Percentiles rank a stretch among this genome's conserved stretches.
Evolutionary conservation across 495 filamentous ascomycete genomes (phyloP).

Genomic region (Penicillium samsonianum): DNA sequence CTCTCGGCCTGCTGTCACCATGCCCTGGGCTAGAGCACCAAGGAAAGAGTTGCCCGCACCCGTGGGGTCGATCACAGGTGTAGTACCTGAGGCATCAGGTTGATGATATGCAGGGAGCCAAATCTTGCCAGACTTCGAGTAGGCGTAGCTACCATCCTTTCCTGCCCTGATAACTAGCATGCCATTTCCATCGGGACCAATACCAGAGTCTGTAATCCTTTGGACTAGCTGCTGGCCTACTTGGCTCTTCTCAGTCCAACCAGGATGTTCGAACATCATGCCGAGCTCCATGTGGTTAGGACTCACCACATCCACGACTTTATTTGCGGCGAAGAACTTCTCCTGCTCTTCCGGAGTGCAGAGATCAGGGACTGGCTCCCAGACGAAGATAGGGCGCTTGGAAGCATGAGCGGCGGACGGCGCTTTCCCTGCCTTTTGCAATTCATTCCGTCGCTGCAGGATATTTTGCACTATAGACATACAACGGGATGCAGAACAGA

Average conservation of each 20-base stretch:
- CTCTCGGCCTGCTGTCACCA: conserved; percentile 58
- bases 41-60: conserved; percentile 96
- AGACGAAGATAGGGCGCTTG: conserved; percentile 72
- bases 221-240: conserved; percentile 54
- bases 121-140: conserved; percentile 36
- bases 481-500: conserved; percentile 80
- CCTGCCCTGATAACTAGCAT: conserved; percentile 57
- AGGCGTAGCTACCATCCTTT: conserved; percentile 60
- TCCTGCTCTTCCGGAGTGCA: conserved; percentile 76
- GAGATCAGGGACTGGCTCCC: conserved; percentile 92
- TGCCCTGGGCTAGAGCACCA: conserved; percentile 75
- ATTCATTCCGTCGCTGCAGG: conserved; percentile 45
- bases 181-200: conserved; percentile 47
- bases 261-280: conserved; percentile 68
- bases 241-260: conserved; percentile 49
- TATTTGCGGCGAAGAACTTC: conserved; percentile 67
- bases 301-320: conserved; percentile 79
- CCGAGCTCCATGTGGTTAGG: conserved; percentile 88
- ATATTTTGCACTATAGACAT: conserved; percentile 68
- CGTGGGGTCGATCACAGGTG: conserved; percentile 81
- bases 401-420: conserved; percentile 26
- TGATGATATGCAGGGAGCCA: conserved; percentile 62
- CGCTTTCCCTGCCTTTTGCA: conserved; percentile 31
- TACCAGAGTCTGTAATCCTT: conserved; percentile 57
- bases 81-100: conserved; percentile 30